Base-by-base conservation (phyloP, 345 rosid genomes). In the Geranium brycei region DNA sequence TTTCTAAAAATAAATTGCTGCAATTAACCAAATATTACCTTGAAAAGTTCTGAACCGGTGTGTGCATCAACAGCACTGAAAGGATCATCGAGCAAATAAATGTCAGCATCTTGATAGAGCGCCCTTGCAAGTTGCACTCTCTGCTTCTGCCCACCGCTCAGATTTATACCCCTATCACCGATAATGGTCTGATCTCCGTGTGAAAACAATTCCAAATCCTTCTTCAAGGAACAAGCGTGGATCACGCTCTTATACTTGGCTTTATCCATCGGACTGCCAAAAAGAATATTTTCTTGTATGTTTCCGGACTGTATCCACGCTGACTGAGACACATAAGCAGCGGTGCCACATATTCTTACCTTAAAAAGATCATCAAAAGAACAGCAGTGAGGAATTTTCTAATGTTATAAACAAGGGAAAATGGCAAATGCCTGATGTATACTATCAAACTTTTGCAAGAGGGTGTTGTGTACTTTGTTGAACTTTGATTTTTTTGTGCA, bases 241-340 rank as follows among this genome's bases (percentile, higher is more conserved):
- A 95, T 81, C 63, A 85, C 96, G 64, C 76, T 84, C 81, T 95
- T 91, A 80, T 91, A 95, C 73, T 79, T 91, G 16, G 87, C 75
- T 80, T 88, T 95, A 73, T 90, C 96, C 97, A 88, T 85, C 19
- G 95, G 95, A 62, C 95, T 82, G 63, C 99, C 99, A 71, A 95
- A 95, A 63, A 95, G 95, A 81, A 95, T 84, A 80, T 95, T 95
- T 79, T 95, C 96, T 81, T 95, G 95, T 64, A 95, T 88, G 78
- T 91, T 95, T 79, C 99, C 97, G 64, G 99, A 88, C 71, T 88
- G 99, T 80, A 95, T 95, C 99, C 99, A 95, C 70, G 99, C 96
- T 61, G 99, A 95, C 72, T 95, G 97, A 63, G 95, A 83, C 64
- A 95, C 99, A 81, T 95, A 95, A 69, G 97, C 99, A 72, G 96